Conservation (phyloP, 2,329 filamentous ascomycete species). For the Fusarium concolor region DNA sequence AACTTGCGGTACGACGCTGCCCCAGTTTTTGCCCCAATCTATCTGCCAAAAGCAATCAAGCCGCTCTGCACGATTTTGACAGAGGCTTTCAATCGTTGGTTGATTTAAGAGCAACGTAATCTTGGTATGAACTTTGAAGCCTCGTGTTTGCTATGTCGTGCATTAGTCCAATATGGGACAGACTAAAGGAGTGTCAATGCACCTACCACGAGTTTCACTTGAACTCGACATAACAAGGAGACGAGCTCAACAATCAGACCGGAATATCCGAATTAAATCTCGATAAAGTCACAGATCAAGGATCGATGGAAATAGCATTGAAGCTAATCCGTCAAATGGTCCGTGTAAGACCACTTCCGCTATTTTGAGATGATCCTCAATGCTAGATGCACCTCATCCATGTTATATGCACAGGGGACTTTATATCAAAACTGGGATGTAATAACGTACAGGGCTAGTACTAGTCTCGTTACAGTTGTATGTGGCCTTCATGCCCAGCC, state of each 20-base stretch:
- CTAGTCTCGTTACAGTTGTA: slow-evolving; percentile 29
- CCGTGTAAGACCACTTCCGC: slow-evolving; percentile 24
- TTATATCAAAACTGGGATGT: slow-evolving; percentile 22
- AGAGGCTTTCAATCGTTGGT: slow-evolving; percentile 7
- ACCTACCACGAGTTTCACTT: slow-evolving; percentile 11
- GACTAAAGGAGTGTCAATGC: slow-evolving; percentile 17
- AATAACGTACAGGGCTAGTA: slow-evolving; percentile 10
- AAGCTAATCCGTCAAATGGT: neutral
- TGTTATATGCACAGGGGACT: slow-evolving; percentile 13
- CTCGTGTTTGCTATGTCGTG: slow-evolving; percentile 11
- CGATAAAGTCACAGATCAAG: slow-evolving; percentile 1
- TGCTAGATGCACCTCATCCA: slow-evolving; percentile 18
- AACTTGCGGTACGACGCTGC: slow-evolving; percentile 24
- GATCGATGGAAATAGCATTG: slow-evolving; percentile 13
- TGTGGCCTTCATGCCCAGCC: slow-evolving; percentile 20
- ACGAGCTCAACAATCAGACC: slow-evolving; percentile 24
- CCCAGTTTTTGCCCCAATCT: slow-evolving; percentile 19
- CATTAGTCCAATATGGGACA: slow-evolving; percentile 9
- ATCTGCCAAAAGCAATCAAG: slow-evolving; percentile 22
- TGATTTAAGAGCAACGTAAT: neutral
- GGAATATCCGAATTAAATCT: slow-evolving; percentile 19
- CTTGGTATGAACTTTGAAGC: slow-evolving; percentile 1
- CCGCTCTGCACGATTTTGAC: slow-evolving; percentile 5
- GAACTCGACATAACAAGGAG: neutral
- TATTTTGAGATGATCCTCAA: slow-evolving; percentile 26